Evolutionary conservation across 139 green algal genomes (phyloP), one percentile per base, ranked within the genome.

Genomic region (Spirogloea muscicola): DNA sequence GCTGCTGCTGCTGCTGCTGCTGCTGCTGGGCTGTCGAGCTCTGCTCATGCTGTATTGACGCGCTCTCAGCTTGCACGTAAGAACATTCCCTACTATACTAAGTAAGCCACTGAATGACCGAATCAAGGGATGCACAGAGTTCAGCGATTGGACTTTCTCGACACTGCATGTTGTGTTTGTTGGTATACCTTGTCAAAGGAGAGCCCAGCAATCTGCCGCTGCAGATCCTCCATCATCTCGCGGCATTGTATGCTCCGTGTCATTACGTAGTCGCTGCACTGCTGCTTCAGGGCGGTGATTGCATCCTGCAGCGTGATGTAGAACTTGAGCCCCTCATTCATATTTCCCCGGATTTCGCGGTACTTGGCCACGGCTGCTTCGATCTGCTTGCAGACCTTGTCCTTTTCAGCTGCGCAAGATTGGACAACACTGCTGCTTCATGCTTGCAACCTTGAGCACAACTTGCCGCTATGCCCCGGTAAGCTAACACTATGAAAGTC

Each of bases 191-290:
- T n/a, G n/a, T n/a, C n/a, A n/a, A 76, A 10, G 27, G 67, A 76
- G 46, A 76, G 67, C 10, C 67, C 67, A 13, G 49, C 49, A 29
- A 76, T 61, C 41, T 80, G 58, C 18, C 63, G 64, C 33, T 84
- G 78, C 13, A 84, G 49, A 21, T 83, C 69, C 61, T 87, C 57
- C 48, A 82, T 43, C 51, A 81, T 67, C 21, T 88, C 84, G 16
- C 81, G 44, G 21, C 79, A 42, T 73, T 89, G 81, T 31, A 92
- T 82, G 13, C 62, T 46, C 34, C 89, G 81, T 1, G 89, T 92
- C 77, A 91, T 84, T 62, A 66, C 71, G 60, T 88, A 91, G 81
- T 94, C 91, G 25, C 86, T 83, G 31, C 80, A 85, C 78, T 96
- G 91, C 88, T 95, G 91, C 64, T 79, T 68, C 76, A 90, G 76